Conservation (phyloP, 768 basidiomycete species). For the Kwoniella mangroviensis region DNA sequence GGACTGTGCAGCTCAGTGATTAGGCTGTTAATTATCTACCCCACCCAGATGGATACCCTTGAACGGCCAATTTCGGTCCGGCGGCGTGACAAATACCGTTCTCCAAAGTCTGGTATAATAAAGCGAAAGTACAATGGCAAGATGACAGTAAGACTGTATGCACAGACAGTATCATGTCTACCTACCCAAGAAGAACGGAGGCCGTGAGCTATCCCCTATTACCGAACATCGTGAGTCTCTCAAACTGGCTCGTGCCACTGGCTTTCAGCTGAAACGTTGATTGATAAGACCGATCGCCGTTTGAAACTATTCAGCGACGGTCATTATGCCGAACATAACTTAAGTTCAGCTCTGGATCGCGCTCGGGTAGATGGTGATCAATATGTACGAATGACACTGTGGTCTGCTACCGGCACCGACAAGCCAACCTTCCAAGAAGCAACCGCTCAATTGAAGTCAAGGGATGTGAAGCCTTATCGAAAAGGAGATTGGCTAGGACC, state of each 20-base stretch:
- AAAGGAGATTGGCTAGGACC: constrained; percentile 90
- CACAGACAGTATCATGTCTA: not conserved
- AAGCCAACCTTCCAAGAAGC: constrained; percentile 86
- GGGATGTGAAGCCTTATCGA: constrained; percentile 63
- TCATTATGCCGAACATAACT: constrained; percentile 77
- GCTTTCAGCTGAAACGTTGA: not conserved
- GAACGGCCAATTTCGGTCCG: not conserved
- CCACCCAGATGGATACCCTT: not conserved
- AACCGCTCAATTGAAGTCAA: not conserved
- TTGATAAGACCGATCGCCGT: constrained; percentile 19
- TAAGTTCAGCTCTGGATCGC: constrained; percentile 74
- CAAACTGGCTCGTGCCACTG: too few species aligned
- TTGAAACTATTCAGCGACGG: constrained; percentile 62
- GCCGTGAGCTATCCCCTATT: constrained; percentile 28
- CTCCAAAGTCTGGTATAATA: not conserved
- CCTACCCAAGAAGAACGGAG: constrained; percentile 22
- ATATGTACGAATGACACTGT: constrained; percentile 74
- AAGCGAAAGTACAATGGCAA: not conserved
- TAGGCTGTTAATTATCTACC: too few species aligned
- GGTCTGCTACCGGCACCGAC: constrained; percentile 81
- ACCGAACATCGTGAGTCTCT: constrained; percentile 28
- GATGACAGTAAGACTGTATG: not conserved
- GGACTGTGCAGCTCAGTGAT: too few species aligned
- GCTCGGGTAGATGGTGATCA: constrained; percentile 67
- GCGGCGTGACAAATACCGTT: not conserved